phyloP scores from a whole-genome alignment of 371 early-diverging fungal species.

The Mortierella sp. region DNA sequence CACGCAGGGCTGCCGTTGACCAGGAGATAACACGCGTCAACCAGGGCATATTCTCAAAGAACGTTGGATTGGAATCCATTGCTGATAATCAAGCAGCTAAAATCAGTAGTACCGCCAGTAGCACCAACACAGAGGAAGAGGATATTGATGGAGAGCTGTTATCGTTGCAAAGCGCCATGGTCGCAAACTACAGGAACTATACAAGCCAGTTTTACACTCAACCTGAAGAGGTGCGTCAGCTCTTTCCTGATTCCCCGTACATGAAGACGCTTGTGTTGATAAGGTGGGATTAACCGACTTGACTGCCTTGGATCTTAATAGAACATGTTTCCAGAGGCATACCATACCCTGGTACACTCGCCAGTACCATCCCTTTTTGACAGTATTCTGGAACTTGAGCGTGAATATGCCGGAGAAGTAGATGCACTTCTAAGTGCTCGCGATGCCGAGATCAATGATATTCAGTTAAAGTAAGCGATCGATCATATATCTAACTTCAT shows the following conservation, averaged over 20 bases:
- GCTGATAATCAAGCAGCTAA: not conserved
- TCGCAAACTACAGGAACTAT: conserved; percentile 59
- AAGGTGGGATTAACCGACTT: not conserved
- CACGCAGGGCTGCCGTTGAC: conserved; percentile 28
- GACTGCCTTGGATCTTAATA: conserved; percentile 14
- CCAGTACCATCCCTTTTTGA: conserved; percentile 73
- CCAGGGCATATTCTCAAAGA: conserved; percentile 18
- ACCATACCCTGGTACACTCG: conserved; percentile 76
- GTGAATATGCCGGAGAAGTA: conserved; percentile 72
- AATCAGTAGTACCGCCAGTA: not conserved
- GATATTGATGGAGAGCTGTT: conserved; percentile 6
- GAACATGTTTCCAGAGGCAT: conserved; percentile 81
- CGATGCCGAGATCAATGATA: conserved; percentile 61
- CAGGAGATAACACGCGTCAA: conserved; percentile 28
- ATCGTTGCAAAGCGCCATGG: conserved; percentile 45
- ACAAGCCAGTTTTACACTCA: conserved; percentile 62
- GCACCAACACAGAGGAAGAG: not conserved
- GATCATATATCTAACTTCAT: not conserved
- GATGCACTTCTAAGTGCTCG: conserved; percentile 61
- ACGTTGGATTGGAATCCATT: not conserved
- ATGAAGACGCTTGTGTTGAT: not conserved
- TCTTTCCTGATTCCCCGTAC: not conserved
- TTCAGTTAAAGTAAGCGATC: conserved; percentile 31
- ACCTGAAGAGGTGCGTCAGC: conserved; percentile 60
- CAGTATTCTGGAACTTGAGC: conserved; percentile 75